These are phyloP conservation scores for Phytophthora sansomeana DNA, from an alignment of 352 stramenopile species.

Conservation along the genomic window DNA sequence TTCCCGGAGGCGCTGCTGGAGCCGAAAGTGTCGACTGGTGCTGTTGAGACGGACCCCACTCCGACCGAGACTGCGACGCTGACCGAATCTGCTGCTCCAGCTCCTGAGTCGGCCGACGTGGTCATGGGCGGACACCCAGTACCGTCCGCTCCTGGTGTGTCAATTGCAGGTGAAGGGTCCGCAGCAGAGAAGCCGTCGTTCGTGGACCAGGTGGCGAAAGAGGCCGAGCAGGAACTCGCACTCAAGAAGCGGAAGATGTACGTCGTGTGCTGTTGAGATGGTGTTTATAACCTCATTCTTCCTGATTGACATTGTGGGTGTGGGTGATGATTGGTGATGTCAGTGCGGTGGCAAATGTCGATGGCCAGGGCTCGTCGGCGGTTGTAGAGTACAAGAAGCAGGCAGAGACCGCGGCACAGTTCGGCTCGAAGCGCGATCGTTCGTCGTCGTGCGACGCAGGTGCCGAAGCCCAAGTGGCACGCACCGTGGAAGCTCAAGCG, in stretches of 20 bases:
- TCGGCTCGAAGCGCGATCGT: slow-evolving; percentile 72
- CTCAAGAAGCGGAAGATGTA: slow-evolving; percentile 63
- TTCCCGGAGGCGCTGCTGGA: slow-evolving; percentile 65
- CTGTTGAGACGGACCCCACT: slow-evolving; percentile 11
- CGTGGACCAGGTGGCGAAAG: slow-evolving; percentile 66
- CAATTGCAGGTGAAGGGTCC: slow-evolving; percentile 19
- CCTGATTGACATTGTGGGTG: neutral
- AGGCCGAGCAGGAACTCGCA: slow-evolving; percentile 51
- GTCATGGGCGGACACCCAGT: slow-evolving; percentile 29
- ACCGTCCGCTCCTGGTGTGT: slow-evolving; percentile 26
- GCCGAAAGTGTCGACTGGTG: slow-evolving; percentile 25
- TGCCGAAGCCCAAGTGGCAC: slow-evolving; percentile 98
- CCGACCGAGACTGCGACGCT: slow-evolving; percentile 7
- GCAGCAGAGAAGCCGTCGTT: slow-evolving; percentile 41
- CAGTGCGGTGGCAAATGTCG: slow-evolving; percentile 34
- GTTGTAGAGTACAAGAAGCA: slow-evolving; percentile 77
- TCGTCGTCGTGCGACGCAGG: slow-evolving; percentile 81
- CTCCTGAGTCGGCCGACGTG: slow-evolving; percentile 9
- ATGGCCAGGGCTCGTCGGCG: slow-evolving; percentile 37
- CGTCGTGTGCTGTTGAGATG: slow-evolving; percentile 11
- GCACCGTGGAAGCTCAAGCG: slow-evolving; percentile 98
- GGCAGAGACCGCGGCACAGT: slow-evolving; percentile 54
- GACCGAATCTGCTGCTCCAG: neutral
- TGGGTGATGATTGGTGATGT: neutral
- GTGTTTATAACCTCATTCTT: slow-evolving; percentile 9